Evolutionary conservation across 1,284 basidiomycete genomes (phyloP).

Genomic region (Malassezia restricta): DNA sequence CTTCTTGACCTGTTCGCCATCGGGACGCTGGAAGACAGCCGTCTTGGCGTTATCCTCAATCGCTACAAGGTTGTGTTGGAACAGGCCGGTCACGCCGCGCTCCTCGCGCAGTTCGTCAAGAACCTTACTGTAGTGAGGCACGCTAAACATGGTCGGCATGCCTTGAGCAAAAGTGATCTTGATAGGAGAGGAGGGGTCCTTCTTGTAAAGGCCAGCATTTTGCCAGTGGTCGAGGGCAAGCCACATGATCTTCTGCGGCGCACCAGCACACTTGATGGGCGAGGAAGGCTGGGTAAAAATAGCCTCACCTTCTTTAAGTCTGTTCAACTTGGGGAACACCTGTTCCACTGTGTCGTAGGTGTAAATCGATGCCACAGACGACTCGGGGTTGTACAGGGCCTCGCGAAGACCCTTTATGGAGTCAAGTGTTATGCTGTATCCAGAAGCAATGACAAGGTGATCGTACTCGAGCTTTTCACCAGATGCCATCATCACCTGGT

Average conservation of each 20-base stretch:
- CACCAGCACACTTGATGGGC: constrained; percentile 86
- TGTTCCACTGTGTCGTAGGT: constrained; percentile 46
- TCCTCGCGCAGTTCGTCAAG: constrained; percentile 65
- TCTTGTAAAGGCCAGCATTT: constrained; percentile 24
- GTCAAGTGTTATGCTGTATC: constrained; percentile 65
- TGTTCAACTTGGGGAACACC: constrained; percentile 48
- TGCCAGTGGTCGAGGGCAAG: constrained; percentile 38
- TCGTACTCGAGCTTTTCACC: constrained; percentile 69
- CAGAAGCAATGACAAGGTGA: constrained; percentile 73
- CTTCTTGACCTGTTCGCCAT: constrained; percentile 51
- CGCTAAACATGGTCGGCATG: constrained; percentile 72
- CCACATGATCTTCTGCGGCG: constrained; percentile 48
- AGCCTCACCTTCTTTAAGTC: constrained; percentile 64
- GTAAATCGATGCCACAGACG: constrained; percentile 88
- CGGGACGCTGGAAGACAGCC: constrained; percentile 58
- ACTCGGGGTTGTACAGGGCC: constrained; percentile 63
- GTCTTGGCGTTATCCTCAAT: constrained; percentile 55
- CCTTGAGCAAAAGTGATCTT: constrained; percentile 79
- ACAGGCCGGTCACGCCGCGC: constrained; percentile 66
- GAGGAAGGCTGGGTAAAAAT: constrained; percentile 95
- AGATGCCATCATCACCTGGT: constrained; percentile 59
- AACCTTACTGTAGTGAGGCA: constrained; percentile 73
- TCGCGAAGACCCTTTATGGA: constrained; percentile 64
- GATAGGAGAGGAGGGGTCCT: constrained; percentile 48
- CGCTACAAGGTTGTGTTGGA: constrained; percentile 70